These are phyloP conservation scores for Lepraria neglecta DNA, from an alignment of 495 filamentous ascomycete genomes.

Conservation along the genomic window DNA sequence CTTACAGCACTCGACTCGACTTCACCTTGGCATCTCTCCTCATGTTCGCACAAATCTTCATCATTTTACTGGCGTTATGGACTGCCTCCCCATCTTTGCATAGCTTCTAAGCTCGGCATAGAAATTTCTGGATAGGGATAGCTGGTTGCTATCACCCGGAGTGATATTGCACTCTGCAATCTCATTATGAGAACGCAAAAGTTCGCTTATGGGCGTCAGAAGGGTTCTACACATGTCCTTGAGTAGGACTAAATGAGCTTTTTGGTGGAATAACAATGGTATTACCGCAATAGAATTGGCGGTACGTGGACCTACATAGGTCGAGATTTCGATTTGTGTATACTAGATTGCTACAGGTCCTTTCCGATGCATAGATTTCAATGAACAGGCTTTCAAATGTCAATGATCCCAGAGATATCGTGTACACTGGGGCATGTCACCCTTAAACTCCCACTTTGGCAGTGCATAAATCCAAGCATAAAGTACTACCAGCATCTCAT, in stretches of 20 bases:
- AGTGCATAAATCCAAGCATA: too few species aligned
- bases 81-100: neutral
- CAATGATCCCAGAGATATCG: too few species aligned
- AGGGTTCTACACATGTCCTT: neutral
- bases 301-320: conserved; percentile 10
- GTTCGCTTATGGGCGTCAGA: conserved; percentile 17
- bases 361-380: conserved; percentile 13
- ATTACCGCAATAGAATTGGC: conserved; percentile 10
- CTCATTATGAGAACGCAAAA: conserved; percentile 15
- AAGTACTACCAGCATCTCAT: too few species aligned
- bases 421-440: too few species aligned
- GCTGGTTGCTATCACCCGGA: conserved; percentile 9
- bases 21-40: conserved; percentile 7
- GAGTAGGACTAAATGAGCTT: neutral
- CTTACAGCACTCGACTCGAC: neutral
- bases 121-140: conserved; percentile 14
- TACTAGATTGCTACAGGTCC: conserved; percentile 22
- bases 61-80: conserved; percentile 16
- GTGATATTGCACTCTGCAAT: conserved; percentile 6
- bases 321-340: conserved; percentile 15
- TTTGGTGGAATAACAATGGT: conserved; percentile 9
- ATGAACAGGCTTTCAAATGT: neutral
- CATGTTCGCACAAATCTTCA: conserved; percentile 6
- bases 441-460: too few species aligned
- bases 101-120: conserved; percentile 8